Base-by-base conservation (phyloP, 257 asterid species). In the Solanum stenotomum region DNA sequence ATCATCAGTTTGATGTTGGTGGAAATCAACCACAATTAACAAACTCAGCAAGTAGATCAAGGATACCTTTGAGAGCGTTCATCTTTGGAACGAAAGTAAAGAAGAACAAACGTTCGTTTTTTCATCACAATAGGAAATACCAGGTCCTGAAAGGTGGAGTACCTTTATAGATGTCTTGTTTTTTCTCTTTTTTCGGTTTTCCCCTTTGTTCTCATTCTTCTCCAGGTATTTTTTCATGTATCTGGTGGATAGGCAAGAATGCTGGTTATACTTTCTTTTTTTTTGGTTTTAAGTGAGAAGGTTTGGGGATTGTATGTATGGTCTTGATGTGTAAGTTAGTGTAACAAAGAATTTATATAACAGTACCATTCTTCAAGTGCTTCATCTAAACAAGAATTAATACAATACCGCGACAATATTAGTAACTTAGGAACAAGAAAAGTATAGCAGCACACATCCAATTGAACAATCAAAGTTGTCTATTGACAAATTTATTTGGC, bases 61-160 rank as follows among this genome's bases (percentile, higher is more conserved):
- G 90, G 71, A 90, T 97, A 38, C 99, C 99, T 35, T 78, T 97
- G 29, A 68, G 96, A 18, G 90, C 98, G 1, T 95, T 95, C 85
- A 93, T 97, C 75, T 97, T 97, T 83, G 99, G 99, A 89, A 90
- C 90, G 1, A 94, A 91, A 87, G 90, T 90, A 42, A 97, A 94
- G 94, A 95, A 94, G 90, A 92, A 92, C 83, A 94, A 85, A 94
- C 85, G 90, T 79, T 96, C 98, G 10, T 90, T 97, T 52, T 97
- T 97, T 92, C 94, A 94, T 38, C 90, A 90, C 25, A 90, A 89
- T 68, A 92, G 92, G 83, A 95, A 94, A 86, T 91, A 91, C 88
- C 96, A 95, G 86, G 90, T 89, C 79, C 90, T 92, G 34, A 93
- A 94, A 93, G 88, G 96, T 85, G 93, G 91, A 78, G 83, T 91